Base-by-base conservation (phyloP, 257 asterid species). In the Solanum tacnaense region DNA sequence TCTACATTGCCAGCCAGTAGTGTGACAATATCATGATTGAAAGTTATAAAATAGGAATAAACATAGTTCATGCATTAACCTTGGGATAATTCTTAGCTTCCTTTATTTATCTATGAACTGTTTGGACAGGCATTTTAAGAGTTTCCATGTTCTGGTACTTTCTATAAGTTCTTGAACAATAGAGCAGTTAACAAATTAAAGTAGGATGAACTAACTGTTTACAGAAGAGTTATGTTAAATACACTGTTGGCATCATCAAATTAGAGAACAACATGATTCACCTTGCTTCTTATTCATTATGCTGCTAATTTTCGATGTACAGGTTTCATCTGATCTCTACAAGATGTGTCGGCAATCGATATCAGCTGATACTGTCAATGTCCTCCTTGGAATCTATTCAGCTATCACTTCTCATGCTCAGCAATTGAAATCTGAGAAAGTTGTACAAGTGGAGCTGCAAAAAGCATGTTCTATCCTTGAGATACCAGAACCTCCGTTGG, bases 241-340 rank as follows among this genome's bases (percentile, higher is more conserved):
- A 36, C 44, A 82, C 86, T 82, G 70, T 49, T 82, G 62, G 60
- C 9, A 11, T 36, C 9, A 11, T 36, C 83, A 75, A 75, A 82
- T 75, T 35, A 52, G 76, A 39, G 85, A 76, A 56, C 35, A 75
- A 10, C 41, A 56, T 36, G 23, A 76, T 23, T 82, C 44, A 52
- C 41, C 25, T 11, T 82, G 62, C 32, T 88, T 39, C 58, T 9
- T 27, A 79, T 27, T 82, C 41, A 49, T 82, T 49, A 21, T 82
- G 83, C 20, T 88, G 34, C 58, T 88, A 34, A 86, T 67, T 81
- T 27, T 72, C 60, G 39, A 39, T 83, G 86, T 86, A 23, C 94
- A 97, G 99, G 98, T 97, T 87, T 93, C 91, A 49, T 92, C 96
- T 75, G 98, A 97, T 91, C 95, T 97, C 68, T 94, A 94, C 94